These are phyloP conservation scores for Coriolopsis trogii DNA, from an alignment of 1,284 basidiomycete species.

Conservation along the genomic window DNA sequence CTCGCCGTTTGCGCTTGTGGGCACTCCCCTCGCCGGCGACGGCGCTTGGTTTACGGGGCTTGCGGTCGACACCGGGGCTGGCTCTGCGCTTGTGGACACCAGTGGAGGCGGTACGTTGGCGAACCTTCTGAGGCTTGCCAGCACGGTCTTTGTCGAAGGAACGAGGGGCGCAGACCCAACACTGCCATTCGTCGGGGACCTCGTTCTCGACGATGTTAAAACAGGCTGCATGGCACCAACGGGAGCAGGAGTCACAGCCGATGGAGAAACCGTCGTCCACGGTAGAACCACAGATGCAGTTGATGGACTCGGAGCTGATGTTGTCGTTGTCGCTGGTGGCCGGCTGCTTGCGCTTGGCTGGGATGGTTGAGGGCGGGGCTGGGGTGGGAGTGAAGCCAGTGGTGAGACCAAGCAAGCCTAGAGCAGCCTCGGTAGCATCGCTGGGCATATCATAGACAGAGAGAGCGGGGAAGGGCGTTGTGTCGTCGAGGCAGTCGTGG, in stretches of 20 bases:
- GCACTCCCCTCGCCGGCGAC: slow-evolving; percentile 38
- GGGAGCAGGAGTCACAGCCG: slow-evolving; percentile 86
- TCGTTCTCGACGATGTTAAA: slow-evolving; percentile 71
- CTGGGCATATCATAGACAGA: slow-evolving; percentile 40
- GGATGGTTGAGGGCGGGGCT: slow-evolving; percentile 40
- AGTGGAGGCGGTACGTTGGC: slow-evolving; percentile 31
- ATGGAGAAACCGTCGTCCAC: slow-evolving; percentile 93
- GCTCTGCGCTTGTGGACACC: slow-evolving; percentile 27
- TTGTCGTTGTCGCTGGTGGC: slow-evolving; percentile 15
- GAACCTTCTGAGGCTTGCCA: slow-evolving; percentile 45
- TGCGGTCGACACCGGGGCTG: slow-evolving; percentile 52
- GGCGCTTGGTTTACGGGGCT: slow-evolving; percentile 44
- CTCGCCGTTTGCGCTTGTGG: slow-evolving; percentile 45
- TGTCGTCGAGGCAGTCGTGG: slow-evolving; percentile 2
- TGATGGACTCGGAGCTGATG: slow-evolving; percentile 46
- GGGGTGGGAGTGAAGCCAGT: slow-evolving; percentile 27
- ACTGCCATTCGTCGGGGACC: slow-evolving; percentile 77
- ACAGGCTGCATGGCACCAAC: slow-evolving; percentile 92
- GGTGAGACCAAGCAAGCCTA: slow-evolving; percentile 50
- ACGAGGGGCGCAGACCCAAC: slow-evolving; percentile 61
- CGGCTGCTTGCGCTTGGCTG: slow-evolving; percentile 44
- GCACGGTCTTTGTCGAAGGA: slow-evolving; percentile 51
- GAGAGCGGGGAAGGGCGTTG: neutral
- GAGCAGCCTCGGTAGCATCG: slow-evolving; percentile 53
- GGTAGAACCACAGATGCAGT: slow-evolving; percentile 74